Percentiles rank a stretch among this genome's conserved stretches.
Evolutionary conservation across 176 grass and related monocot genomes (phyloP).

Genomic region (Bromus sterilis): DNA sequence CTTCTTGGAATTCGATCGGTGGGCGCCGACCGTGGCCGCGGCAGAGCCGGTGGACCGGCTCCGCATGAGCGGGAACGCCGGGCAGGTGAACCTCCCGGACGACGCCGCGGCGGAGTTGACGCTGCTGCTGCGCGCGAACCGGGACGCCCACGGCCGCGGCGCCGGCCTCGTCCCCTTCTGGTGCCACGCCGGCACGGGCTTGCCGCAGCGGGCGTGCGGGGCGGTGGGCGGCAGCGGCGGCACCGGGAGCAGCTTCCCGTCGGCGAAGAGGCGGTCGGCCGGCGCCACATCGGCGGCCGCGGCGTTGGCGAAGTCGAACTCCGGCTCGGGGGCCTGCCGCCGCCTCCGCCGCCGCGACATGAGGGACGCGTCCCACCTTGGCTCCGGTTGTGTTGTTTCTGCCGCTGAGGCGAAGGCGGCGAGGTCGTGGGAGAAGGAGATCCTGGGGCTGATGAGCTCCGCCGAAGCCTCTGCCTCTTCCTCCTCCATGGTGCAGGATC

Average conservation of each 20-base stretch:
- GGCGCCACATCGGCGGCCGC: slow-evolving; percentile 31
- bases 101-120: slow-evolving; percentile 21
- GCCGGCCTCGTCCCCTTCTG: neutral
- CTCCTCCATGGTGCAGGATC: slow-evolving; percentile 10
- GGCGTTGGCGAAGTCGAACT: slow-evolving; percentile 36
- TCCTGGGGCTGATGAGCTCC: slow-evolving; percentile 46
- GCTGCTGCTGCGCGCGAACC: slow-evolving; percentile 46
- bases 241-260: slow-evolving; percentile 42
- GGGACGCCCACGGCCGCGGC: neutral
- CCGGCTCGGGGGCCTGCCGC: neutral
- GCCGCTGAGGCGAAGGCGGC: neutral
- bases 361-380: neutral
- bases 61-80: slow-evolving; percentile 38
- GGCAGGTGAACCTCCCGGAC: slow-evolving; percentile 26
- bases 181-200: neutral
- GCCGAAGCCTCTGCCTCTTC: neutral
- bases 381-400: neutral
- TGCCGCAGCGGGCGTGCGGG: neutral
- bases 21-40: neutral
- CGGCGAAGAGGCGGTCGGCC: slow-evolving; percentile 47
- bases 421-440: slow-evolving; percentile 65
- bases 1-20: slow-evolving; percentile 5
- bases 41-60: slow-evolving; percentile 32
- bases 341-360: neutral
- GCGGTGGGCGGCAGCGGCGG: slow-evolving; percentile 19